Conservation (phyloP, 1,284 basidiomycete genomes). For the Ganoderma leucocontextum region DNA sequence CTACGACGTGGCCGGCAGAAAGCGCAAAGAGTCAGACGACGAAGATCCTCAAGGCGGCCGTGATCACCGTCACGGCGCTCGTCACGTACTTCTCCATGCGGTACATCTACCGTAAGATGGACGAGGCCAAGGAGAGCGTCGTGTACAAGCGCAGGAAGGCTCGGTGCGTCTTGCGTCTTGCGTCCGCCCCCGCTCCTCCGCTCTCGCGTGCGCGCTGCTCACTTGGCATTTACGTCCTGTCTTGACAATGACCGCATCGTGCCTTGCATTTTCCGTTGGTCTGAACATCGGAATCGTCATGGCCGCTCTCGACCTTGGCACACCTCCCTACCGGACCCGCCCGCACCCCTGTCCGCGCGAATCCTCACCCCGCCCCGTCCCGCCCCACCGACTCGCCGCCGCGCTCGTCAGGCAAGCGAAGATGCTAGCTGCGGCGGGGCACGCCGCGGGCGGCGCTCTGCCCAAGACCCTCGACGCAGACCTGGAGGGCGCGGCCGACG, state of each 20-base stretch:
- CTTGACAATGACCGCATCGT: too few relatives aligned
- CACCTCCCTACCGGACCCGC: neutral
- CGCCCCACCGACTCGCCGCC: too few relatives aligned
- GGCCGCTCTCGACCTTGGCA: too few relatives aligned
- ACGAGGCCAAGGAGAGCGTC: conserved; percentile 74
- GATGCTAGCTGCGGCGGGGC: conserved; percentile 6
- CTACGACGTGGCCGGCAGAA: neutral
- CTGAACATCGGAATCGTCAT: too few relatives aligned
- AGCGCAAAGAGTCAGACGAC: neutral
- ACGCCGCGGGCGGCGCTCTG: neutral
- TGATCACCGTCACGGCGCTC: conserved; percentile 67
- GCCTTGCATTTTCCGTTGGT: too few relatives aligned
- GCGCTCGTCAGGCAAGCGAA: conserved; percentile 3
- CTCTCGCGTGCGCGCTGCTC: neutral
- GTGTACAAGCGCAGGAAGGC: conserved; percentile 69
- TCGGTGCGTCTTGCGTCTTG: neutral
- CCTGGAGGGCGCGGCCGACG: neutral
- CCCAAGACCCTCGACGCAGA: neutral
- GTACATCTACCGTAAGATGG: conserved; percentile 83
- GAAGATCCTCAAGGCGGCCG: conserved; percentile 63
- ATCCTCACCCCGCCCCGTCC: neutral
- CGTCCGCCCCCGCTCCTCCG: neutral
- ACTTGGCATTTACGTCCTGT: conserved; percentile 29
- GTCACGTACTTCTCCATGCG: conserved; percentile 83
- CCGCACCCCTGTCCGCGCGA: neutral